Percentiles rank a stretch among this genome's conserved stretches.
Evolutionary conservation across 2,329 filamentous ascomycete genomes (phyloP).

Genomic region (Xylariales sp.): DNA sequence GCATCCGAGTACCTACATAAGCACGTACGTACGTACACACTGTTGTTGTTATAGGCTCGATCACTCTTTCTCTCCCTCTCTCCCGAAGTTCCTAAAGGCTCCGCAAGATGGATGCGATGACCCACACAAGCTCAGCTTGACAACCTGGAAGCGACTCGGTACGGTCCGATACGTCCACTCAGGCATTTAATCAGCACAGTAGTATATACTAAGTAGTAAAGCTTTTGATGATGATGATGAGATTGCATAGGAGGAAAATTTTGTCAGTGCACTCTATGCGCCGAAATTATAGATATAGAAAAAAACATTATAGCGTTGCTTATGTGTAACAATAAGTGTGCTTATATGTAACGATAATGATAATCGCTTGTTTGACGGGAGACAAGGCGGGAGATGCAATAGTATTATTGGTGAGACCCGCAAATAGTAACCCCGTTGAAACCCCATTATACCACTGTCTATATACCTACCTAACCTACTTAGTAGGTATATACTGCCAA

Average conservation of each 20-base stretch:
- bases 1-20: background rate
- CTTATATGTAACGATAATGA: constrained; percentile 2
- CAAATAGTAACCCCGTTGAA: constrained; percentile 30
- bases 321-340: constrained; percentile 23
- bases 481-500: too few relatives aligned
- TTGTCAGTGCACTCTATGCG: background rate
- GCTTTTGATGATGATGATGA: background rate
- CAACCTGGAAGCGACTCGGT: constrained; percentile 27
- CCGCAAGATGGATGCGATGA: constrained; percentile 3
- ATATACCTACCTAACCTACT: too few relatives aligned
- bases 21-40: background rate
- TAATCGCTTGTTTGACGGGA: constrained; percentile 10
- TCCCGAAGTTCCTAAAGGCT: constrained; percentile 19
- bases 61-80: background rate
- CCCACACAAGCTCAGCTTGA: constrained; percentile 32
- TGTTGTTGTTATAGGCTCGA: background rate
- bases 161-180: constrained; percentile 28
- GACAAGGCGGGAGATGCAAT: constrained; percentile 26
- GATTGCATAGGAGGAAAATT: background rate
- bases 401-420: constrained; percentile 10
- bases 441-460: background rate
- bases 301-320: constrained; percentile 26
- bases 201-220: background rate
- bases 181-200: background rate
- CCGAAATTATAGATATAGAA: constrained; percentile 14